Evolutionary conservation across 1,284 basidiomycete genomes (phyloP).

Genomic region (Ganoderma leucocontextum): DNA sequence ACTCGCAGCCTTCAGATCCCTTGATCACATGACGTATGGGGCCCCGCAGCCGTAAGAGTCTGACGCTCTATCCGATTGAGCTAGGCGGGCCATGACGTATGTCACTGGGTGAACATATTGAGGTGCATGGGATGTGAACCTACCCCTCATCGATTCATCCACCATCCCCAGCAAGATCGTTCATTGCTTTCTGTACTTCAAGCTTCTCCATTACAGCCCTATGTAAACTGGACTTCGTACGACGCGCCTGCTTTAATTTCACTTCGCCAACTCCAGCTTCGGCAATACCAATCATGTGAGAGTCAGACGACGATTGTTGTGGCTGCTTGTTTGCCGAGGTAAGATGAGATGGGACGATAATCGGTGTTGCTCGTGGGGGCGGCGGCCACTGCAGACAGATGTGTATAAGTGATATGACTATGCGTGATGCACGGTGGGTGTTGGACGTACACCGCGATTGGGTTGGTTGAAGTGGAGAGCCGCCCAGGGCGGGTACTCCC

Average conservation of each 20-base stretch:
- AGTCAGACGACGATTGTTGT: background rate
- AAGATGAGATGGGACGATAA: slow-evolving; percentile 75
- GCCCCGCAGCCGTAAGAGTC: slow-evolving; percentile 52
- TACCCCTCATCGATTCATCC: slow-evolving; percentile 16
- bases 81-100: slow-evolving; percentile 65
- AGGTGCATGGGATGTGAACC: background rate
- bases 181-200: slow-evolving; percentile 78
- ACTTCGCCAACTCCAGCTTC: slow-evolving; percentile 31
- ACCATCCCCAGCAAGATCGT: slow-evolving; percentile 51
- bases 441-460: slow-evolving; percentile 68
- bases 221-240: slow-evolving; percentile 69
- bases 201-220: slow-evolving; percentile 77
- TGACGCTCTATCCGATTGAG: slow-evolving; percentile 91
- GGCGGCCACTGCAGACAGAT: slow-evolving; percentile 70
- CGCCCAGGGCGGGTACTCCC: slow-evolving; percentile 84
- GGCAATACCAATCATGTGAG: background rate
- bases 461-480: slow-evolving; percentile 85
- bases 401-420: background rate
- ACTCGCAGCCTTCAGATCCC: slow-evolving; percentile 87
- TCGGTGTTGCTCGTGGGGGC: slow-evolving; percentile 74
- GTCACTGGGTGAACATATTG: background rate
- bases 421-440: background rate
- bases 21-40: slow-evolving; percentile 13
- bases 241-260: slow-evolving; percentile 47
- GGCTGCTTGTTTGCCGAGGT: slow-evolving; percentile 42